phyloP scores from a whole-genome alignment of 257 asterid species.

The Solanum pinnatisectum region DNA sequence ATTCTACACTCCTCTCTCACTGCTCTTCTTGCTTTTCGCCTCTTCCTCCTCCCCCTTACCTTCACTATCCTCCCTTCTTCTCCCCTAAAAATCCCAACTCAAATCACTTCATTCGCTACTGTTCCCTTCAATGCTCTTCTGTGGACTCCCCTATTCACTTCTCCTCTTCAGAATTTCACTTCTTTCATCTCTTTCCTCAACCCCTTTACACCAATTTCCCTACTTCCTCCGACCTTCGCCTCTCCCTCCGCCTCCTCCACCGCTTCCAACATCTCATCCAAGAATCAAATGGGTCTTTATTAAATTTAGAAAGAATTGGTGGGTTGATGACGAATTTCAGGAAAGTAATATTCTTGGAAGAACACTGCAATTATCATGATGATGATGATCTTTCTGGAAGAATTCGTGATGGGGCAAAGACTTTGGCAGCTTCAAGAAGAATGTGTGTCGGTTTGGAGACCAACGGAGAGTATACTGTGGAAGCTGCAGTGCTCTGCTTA shows the following conservation, averaged over 20 bases:
- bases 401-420: slow-evolving; percentile 35
- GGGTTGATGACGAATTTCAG: slow-evolving; percentile 67
- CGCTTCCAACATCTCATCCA: slow-evolving; percentile 5
- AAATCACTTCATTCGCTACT: slow-evolving; percentile 40
- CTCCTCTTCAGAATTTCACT: slow-evolving; percentile 43
- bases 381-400: slow-evolving; percentile 14
- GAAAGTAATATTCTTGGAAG: slow-evolving; percentile 1
- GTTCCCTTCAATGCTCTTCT: slow-evolving; percentile 55
- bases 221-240: slow-evolving; percentile 57
- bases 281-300: neutral
- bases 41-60: slow-evolving; percentile 11
- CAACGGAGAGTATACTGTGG: slow-evolving; percentile 5
- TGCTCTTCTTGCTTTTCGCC: slow-evolving; percentile 66
- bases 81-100: slow-evolving; percentile 6
- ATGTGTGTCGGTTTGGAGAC: neutral
- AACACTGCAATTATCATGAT: neutral
- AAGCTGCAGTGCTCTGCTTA: slow-evolving; percentile 56
- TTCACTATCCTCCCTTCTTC: neutral
- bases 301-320: slow-evolving; percentile 23
- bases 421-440: slow-evolving; percentile 32
- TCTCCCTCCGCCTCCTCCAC: slow-evolving; percentile 55
- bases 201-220: slow-evolving; percentile 20
- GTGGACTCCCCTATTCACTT: slow-evolving; percentile 37
- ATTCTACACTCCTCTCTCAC: slow-evolving; percentile 37
- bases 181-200: slow-evolving; percentile 22